Conservation (phyloP, 78 protist genomes). For the Tieghemostelium lacteum region DNA sequence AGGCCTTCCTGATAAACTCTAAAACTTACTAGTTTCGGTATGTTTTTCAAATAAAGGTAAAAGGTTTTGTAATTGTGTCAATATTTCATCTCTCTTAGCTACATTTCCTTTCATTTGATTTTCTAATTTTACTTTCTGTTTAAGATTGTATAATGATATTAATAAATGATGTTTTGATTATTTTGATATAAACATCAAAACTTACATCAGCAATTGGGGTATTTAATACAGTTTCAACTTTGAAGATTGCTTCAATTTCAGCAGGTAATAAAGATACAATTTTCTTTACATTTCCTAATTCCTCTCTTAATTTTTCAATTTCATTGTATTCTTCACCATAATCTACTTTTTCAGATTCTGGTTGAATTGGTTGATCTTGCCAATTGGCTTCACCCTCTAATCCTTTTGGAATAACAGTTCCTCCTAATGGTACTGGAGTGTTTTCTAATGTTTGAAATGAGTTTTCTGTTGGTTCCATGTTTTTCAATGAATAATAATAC, state of each 20-base stretch:
- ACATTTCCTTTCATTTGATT: slow-evolving; percentile 15
- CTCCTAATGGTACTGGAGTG: slow-evolving; percentile 17
- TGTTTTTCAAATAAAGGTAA: slow-evolving; percentile 31
- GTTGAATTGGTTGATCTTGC: slow-evolving; percentile 9
- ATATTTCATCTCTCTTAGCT: slow-evolving; percentile 36
- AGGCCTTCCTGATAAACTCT: background rate
- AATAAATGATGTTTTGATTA: background rate
- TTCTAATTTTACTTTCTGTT: background rate
- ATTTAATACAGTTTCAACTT: background rate
- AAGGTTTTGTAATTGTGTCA: slow-evolving; percentile 1
- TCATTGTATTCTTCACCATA: slow-evolving; percentile 67
- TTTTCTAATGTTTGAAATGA: no score
- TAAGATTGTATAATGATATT: background rate
- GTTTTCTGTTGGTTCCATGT: no score
- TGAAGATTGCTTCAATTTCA: slow-evolving; percentile 33
- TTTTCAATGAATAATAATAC: no score
- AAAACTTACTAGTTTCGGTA: slow-evolving; percentile 34
- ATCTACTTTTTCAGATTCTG: slow-evolving; percentile 29
- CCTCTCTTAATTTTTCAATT: slow-evolving; percentile 50
- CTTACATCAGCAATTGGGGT: background rate
- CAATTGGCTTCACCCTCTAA: slow-evolving; percentile 38
- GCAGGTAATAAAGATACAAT: slow-evolving; percentile 19
- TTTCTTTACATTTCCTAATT: slow-evolving; percentile 59
- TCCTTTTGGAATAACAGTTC: slow-evolving; percentile 41
- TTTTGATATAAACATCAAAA: background rate